Percentiles rank a stretch among this genome's conserved stretches.
These are phyloP conservation scores for Fraxinus sp. DNA, from an alignment of 305 asterid species.

Conservation along the genomic window DNA sequence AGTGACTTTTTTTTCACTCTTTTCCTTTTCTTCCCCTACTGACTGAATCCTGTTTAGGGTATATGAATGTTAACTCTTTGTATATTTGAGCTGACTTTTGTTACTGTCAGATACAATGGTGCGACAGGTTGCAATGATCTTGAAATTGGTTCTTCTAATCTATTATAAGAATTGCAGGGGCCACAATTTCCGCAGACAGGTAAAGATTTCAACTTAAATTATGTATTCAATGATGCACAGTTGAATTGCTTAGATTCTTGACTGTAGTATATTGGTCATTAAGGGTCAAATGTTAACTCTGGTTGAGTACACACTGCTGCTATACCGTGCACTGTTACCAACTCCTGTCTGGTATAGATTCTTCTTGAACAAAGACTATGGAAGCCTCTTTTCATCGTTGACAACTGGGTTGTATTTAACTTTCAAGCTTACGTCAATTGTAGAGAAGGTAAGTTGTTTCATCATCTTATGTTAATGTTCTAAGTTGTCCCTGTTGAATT, in stretches of 20 bases:
- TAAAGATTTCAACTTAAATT: conserved; percentile 26
- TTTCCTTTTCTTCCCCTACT: not conserved
- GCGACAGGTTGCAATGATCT: conserved; percentile 77
- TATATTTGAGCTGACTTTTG: not conserved
- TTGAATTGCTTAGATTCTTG: conserved; percentile 23
- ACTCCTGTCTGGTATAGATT: conserved; percentile 96
- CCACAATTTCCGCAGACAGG: conserved; percentile 93
- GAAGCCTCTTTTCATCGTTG: conserved; percentile 86
- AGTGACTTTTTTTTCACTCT: not conserved
- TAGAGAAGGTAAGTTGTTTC: conserved; percentile 63
- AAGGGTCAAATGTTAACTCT: conserved; percentile 96
- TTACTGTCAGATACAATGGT: conserved; percentile 71
- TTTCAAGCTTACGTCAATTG: conserved; percentile 79
- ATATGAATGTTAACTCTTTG: not conserved
- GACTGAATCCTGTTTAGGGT: not conserved
- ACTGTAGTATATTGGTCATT: conserved; percentile 26
- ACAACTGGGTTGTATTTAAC: conserved; percentile 88
- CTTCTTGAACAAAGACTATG: conserved; percentile 91
- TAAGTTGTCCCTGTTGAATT: conserved; percentile 5
- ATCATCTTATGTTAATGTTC: conserved; percentile 10
- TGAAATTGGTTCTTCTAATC: conserved; percentile 80
- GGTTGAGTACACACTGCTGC: conserved; percentile 80
- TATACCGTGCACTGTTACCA: conserved; percentile 87
- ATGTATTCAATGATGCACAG: not conserved
- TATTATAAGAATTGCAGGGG: conserved; percentile 83